Evolutionary conservation across 2,329 filamentous ascomycete species (phyloP).

Genomic region (Aspergillus brasiliensis): DNA sequence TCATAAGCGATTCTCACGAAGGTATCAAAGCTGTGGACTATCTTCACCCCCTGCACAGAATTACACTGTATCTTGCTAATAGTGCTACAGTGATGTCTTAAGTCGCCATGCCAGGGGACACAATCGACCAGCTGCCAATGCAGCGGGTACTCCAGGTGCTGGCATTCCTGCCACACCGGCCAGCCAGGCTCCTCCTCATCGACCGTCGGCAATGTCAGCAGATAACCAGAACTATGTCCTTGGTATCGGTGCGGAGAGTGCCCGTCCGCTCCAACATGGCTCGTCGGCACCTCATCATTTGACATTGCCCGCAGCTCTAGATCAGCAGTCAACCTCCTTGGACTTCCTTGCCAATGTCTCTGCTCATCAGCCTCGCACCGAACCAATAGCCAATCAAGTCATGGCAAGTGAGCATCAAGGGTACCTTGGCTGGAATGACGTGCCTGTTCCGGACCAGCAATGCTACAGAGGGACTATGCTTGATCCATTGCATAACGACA

Average conservation of each 20-base stretch:
- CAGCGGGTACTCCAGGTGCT: slow-evolving; percentile 26
- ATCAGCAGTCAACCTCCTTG: slow-evolving; percentile 39
- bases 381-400: slow-evolving; percentile 30
- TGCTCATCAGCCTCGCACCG: slow-evolving; percentile 35
- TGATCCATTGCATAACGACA: slow-evolving; percentile 32
- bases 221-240: slow-evolving; percentile 23
- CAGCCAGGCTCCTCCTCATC: slow-evolving; percentile 30
- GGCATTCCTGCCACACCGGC: slow-evolving; percentile 25
- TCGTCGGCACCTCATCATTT: slow-evolving; percentile 25
- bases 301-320: slow-evolving; percentile 33
- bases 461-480: slow-evolving; percentile 27
- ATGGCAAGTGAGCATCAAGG: slow-evolving; percentile 32
- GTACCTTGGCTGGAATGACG: slow-evolving; percentile 37
- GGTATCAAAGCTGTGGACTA: slow-evolving; percentile 35
- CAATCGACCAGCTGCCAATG: slow-evolving; percentile 29
- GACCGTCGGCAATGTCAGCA: slow-evolving; percentile 22
- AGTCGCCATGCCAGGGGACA: slow-evolving; percentile 57
- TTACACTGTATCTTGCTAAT: neutral
- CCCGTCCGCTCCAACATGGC: slow-evolving; percentile 19
- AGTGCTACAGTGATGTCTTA: slow-evolving; percentile 47
- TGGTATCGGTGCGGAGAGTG: slow-evolving; percentile 15
- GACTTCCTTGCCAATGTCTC: slow-evolving; percentile 44
- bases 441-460: slow-evolving; percentile 24
- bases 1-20: slow-evolving; percentile 58
- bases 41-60: slow-evolving; percentile 2